Conservation (phyloP, 805 yeast species). For the Cyberlindnera euphorbiae region DNA sequence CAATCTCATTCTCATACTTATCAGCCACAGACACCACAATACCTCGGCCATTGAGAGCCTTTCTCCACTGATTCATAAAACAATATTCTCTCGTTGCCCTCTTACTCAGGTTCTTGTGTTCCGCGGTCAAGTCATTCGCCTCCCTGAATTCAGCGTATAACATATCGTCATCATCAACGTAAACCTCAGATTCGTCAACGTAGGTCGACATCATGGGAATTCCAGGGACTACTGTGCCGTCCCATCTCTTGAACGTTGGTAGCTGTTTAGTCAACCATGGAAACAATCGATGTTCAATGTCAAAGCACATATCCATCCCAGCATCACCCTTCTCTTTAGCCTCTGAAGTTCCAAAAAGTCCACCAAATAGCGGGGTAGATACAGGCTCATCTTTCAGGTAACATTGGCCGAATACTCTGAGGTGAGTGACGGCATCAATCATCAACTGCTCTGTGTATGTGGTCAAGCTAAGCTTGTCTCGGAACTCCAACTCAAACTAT, state of each 20-base stretch:
- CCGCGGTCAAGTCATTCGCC: too few relatives aligned
- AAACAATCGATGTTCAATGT: slow-evolving; percentile 31
- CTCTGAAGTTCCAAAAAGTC: slow-evolving; percentile 4
- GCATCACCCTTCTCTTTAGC: slow-evolving; percentile 1
- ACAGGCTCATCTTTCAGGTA: slow-evolving; percentile 30
- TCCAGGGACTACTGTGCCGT: slow-evolving; percentile 29
- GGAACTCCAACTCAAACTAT: slow-evolving; percentile 29
- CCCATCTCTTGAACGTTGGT: slow-evolving; percentile 35
- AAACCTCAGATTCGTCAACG: slow-evolving; percentile 15
- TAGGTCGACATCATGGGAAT: slow-evolving; percentile 31
- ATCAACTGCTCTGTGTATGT: slow-evolving; percentile 32
- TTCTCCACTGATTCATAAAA: slow-evolving; percentile 28
- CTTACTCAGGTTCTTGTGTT: slow-evolving; percentile 11
- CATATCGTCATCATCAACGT: slow-evolving; percentile 12
- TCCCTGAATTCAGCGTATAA: too few relatives aligned
- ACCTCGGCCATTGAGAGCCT: slow-evolving; percentile 40
- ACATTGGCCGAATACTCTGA: slow-evolving; percentile 46
- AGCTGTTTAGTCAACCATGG: slow-evolving; percentile 33
- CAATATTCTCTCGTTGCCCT: slow-evolving; percentile 17
- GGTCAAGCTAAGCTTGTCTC: slow-evolving; percentile 26
- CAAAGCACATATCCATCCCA: slow-evolving; percentile 21
- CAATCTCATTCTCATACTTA: slow-evolving; percentile 41
- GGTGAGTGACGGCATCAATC: slow-evolving; percentile 39
- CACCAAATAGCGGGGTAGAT: slow-evolving; percentile 1
- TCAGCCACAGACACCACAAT: slow-evolving; percentile 50